phyloP scores from a whole-genome alignment of 208 protist genomes.

The Kentomonas sorsogonicus region DNA sequence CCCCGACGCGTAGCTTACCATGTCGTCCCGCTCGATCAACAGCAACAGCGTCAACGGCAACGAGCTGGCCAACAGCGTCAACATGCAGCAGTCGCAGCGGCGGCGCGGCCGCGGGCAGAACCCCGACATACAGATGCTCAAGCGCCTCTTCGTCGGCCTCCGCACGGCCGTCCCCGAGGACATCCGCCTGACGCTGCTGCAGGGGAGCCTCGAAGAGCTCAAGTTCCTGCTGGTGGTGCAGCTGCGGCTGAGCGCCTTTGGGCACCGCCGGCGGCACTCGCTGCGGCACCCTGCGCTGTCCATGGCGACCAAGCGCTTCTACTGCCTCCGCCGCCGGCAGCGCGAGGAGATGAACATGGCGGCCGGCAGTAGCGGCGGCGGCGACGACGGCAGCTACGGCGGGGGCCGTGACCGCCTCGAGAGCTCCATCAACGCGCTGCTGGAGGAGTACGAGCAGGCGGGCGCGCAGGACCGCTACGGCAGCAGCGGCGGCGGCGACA shows the following conservation, averaged over 20 bases:
- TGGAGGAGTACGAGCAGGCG: slow-evolving; percentile 8
- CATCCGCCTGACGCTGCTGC: slow-evolving; percentile 31
- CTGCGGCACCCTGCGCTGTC: slow-evolving; percentile 77
- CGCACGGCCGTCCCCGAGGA: slow-evolving; percentile 53
- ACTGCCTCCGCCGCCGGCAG: slow-evolving; percentile 24
- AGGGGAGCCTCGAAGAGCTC: slow-evolving; percentile 41
- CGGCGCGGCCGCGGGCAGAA: slow-evolving; percentile 10
- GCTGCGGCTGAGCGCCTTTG: slow-evolving; percentile 62
- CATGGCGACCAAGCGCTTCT: slow-evolving; percentile 72
- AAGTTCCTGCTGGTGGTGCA: slow-evolving; percentile 70
- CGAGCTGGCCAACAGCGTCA: not conserved
- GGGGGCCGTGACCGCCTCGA: not conserved
- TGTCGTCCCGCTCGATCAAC: not conserved
- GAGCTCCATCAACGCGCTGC: not conserved
- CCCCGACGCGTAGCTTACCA: not conserved
- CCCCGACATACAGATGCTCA: slow-evolving; percentile 29
- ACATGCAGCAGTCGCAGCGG: not conserved
- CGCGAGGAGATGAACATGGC: no score
- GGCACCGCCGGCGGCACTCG: slow-evolving; percentile 58
- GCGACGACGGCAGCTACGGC: not conserved
- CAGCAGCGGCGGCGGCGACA: not conserved
- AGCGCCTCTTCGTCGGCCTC: slow-evolving; percentile 62
- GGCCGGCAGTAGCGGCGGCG: no score
- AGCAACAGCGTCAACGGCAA: not conserved
- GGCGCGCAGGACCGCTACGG: not conserved